Conservation (phyloP, 2,329 filamentous ascomycete genomes). For the Chalara sp. region DNA sequence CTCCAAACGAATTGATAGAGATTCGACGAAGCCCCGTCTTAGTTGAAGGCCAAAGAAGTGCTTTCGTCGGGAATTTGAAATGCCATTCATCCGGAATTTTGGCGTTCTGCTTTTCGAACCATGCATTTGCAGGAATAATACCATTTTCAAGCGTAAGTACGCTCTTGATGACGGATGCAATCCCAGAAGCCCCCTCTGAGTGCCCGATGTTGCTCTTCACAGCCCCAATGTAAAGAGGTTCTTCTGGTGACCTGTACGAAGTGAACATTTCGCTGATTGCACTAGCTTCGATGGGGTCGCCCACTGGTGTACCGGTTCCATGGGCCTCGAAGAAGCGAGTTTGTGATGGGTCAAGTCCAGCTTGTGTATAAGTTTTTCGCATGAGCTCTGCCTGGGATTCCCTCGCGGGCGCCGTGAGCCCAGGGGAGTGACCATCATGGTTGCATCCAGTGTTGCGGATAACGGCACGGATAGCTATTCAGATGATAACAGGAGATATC, state of each 20-base stretch:
- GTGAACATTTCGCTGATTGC: no score
- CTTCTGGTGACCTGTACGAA: no score
- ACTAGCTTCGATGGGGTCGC: no score
- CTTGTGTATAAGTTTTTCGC: no score
- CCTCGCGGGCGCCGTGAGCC: slow-evolving; percentile 46
- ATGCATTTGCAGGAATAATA: slow-evolving; percentile 25
- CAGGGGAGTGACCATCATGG: slow-evolving; percentile 45
- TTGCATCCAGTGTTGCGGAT: slow-evolving; percentile 35
- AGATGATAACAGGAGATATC: no score
- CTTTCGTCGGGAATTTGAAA: no score
- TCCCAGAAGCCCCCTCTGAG: slow-evolving; percentile 13
- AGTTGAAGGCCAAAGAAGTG: no score
- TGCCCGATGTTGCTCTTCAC: not conserved
- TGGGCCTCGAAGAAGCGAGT: no score
- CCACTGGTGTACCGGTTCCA: no score
- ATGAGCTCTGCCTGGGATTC: slow-evolving; percentile 30
- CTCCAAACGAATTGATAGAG: slow-evolving; percentile 19
- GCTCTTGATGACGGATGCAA: slow-evolving; percentile 15
- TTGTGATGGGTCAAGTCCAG: no score
- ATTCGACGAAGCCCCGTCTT: no score
- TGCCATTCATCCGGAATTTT: no score
- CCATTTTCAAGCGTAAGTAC: slow-evolving; percentile 19
- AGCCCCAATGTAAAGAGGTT: not conserved
- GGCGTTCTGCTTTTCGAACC: slow-evolving; percentile 6
- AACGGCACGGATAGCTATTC: slow-evolving; percentile 42